Base-by-base conservation (phyloP, 345 rosid species). In the Citrus unshiu region DNA sequence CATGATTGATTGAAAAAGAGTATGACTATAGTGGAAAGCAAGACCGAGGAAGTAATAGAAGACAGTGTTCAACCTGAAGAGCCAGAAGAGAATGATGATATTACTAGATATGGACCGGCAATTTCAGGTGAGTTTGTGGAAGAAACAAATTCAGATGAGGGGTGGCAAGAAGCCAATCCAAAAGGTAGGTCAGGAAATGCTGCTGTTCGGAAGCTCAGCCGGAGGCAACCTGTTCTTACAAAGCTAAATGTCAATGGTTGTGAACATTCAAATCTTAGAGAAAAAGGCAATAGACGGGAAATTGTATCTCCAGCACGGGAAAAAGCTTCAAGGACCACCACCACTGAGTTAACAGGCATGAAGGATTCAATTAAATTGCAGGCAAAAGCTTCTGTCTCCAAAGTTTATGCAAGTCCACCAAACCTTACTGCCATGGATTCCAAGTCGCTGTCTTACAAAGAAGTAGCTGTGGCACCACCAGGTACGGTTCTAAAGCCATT, bases 391-490 rank as follows among this genome's bases (percentile, higher is more conserved):
- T 75, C 81, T 70, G 74, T 27, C 18, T 64, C 89, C 37, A 87
- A 81, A 88, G 75, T 80, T 51, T 80, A 80, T 34, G 60, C 84
- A 40, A n/a, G 88, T 82, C 71, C 81, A 1, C 79, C 81, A 22
- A 88, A 71, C 75, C 87, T 79, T 34, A 75, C 79, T 79, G 74
- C 88, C 27, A 62, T 91, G 80, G 84, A 89, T 76, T 87, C 90
- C 21, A 89, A 84, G 78, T 87, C 93, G 27, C 61, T 88, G 6
- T 91, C 93, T 32, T 91, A 91, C 84, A 89, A 91, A 79, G 91
- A 91, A 84, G 95, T 91, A 29, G 95, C 90, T 62, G 76, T 69
- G 57, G 90, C 93, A 56, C 91, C 91, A 14, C 91, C 93, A 69
- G 95, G 95, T 72, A 88, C 90, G 22, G 83, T 85, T 86, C 75